These are phyloP conservation scores for Debaryomyces sp. DNA, from an alignment of 1,139 yeast species.

Conservation along the genomic window DNA sequence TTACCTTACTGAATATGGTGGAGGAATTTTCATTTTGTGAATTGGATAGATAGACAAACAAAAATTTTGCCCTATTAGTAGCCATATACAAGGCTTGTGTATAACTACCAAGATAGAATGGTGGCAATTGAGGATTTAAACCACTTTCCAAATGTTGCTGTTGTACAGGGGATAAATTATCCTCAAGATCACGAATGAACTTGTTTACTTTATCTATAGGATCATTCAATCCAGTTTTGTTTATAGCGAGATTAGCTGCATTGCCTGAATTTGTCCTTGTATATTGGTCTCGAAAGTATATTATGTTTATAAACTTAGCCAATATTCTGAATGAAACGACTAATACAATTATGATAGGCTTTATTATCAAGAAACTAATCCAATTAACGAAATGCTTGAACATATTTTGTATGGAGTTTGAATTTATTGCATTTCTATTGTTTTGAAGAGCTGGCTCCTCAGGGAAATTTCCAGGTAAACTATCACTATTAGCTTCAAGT, in stretches of 20 bases:
- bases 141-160: conserved; percentile 7
- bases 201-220: conserved; percentile 39
- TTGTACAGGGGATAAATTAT: conserved; percentile 30
- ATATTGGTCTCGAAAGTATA: conserved; percentile 29
- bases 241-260: conserved; percentile 1
- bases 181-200: conserved; percentile 40
- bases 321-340: conserved; percentile 27
- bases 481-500: not conserved
- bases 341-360: conserved; percentile 32
- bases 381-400: conserved; percentile 11
- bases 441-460: conserved; percentile 3
- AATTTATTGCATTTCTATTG: conserved; percentile 2
- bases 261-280: conserved; percentile 6
- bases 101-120: conserved; percentile 73
- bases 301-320: conserved; percentile 26
- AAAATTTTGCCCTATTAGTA: conserved; percentile 66
- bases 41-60: conserved; percentile 74
- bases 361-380: conserved; percentile 26
- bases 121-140: conserved; percentile 29
- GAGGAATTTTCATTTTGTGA: conserved; percentile 68
- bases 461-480: conserved; percentile 11
- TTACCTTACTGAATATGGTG: conserved; percentile 55
- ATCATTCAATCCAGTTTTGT: conserved; percentile 18
- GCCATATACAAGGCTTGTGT: conserved; percentile 73
- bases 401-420: conserved; percentile 7